Evolutionary conservation across 2,329 filamentous ascomycete species (phyloP).

Genomic region (Curvularia spicifera): DNA sequence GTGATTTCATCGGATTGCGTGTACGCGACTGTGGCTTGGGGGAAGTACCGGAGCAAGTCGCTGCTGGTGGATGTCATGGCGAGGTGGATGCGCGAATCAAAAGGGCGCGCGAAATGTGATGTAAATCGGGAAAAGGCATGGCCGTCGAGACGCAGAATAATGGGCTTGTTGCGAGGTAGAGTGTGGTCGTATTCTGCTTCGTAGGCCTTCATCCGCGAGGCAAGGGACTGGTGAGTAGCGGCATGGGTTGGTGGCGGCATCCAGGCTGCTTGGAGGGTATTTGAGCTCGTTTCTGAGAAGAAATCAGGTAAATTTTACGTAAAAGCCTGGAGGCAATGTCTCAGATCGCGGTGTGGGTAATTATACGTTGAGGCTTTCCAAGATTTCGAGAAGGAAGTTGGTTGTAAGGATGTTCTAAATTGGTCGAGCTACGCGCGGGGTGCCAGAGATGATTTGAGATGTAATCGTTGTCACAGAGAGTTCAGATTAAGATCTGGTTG

Average conservation of each 20-base stretch:
- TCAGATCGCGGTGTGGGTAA: neutral
- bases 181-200: conserved; percentile 35
- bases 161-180: conserved; percentile 27
- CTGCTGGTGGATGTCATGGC: conserved; percentile 38
- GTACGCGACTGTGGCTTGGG: conserved; percentile 39
- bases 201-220: conserved; percentile 43
- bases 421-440: neutral
- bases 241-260: neutral
- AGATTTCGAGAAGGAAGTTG: neutral
- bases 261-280: neutral
- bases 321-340: neutral
- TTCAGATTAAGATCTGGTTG: neutral
- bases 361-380: neutral
- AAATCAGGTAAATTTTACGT: neutral
- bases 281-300: neutral
- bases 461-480: neutral
- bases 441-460: neutral
- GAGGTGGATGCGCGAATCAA: conserved; percentile 42
- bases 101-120: conserved; percentile 35
- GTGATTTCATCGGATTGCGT: conserved; percentile 47
- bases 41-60: conserved; percentile 38
- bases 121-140: conserved; percentile 43
- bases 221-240: conserved; percentile 23
- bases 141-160: conserved; percentile 41
- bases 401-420: neutral